Conservation (phyloP, 2,329 filamentous ascomycete genomes). For the Davidsoniella eucalypti region DNA sequence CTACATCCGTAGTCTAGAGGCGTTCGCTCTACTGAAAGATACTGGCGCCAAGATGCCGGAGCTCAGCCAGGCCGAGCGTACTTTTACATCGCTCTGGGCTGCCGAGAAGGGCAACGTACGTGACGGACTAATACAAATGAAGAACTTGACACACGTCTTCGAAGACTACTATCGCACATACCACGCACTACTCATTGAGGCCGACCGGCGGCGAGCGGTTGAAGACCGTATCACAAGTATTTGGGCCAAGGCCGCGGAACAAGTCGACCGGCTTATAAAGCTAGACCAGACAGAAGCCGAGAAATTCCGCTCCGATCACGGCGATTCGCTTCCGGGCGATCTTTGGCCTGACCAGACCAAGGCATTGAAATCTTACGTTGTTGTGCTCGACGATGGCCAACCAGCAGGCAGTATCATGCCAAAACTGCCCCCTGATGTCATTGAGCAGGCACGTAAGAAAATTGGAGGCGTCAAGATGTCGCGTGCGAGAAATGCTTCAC, state of each 20-base stretch:
- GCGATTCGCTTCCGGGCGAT: slow-evolving; percentile 73
- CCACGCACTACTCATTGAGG: slow-evolving; percentile 68
- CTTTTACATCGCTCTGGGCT: slow-evolving; percentile 53
- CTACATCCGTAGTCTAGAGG: slow-evolving; percentile 41
- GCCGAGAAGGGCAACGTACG: slow-evolving; percentile 56
- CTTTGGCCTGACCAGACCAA: slow-evolving; percentile 64
- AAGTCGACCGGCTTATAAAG: slow-evolving; percentile 58
- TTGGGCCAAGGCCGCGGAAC: slow-evolving; percentile 60
- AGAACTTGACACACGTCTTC: slow-evolving; percentile 65
- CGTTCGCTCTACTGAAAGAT: slow-evolving; percentile 50
- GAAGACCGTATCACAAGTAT: slow-evolving; percentile 60
- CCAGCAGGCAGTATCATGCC: slow-evolving; percentile 12
- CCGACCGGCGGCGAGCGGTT: slow-evolving; percentile 54
- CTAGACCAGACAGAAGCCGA: slow-evolving; percentile 59
- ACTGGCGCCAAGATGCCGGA: slow-evolving; percentile 48
- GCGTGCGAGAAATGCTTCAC: neutral
- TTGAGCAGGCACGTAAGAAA: slow-evolving; percentile 3
- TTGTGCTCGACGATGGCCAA: slow-evolving; percentile 25
- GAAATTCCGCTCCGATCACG: slow-evolving; percentile 63
- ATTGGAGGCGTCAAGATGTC: neutral
- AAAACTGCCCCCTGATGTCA: slow-evolving; percentile 4
- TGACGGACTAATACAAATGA: slow-evolving; percentile 57
- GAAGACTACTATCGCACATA: slow-evolving; percentile 76
- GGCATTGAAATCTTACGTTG: slow-evolving; percentile 36
- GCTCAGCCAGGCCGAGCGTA: slow-evolving; percentile 46